Base-by-base conservation (phyloP, 164 flowering plant species). In the Macadamia integrifolia region DNA sequence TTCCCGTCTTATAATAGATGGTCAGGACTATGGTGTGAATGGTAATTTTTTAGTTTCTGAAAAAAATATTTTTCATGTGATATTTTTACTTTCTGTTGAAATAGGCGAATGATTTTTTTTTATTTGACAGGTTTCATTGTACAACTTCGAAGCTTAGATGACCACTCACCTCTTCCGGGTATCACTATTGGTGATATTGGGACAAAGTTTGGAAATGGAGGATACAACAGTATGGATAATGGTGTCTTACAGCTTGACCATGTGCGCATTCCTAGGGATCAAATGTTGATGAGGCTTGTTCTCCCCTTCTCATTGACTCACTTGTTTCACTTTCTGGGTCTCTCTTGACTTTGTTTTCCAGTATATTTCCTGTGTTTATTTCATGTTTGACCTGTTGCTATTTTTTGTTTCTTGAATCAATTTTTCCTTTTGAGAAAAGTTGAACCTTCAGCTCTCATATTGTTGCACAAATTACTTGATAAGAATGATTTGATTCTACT, bases 171-270 rank as follows among this genome's bases (percentile, higher is more conserved):
- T 73, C 95, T 92, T 71, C 93, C 95, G 3, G 96, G 97, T 46
- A 86, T 95, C 49, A 92, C 97, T 0, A 66, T 95, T 71, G 99
- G 95, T 72, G 99, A 95, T 80, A 88, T 95, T 76, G 99, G 99
- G 55, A 85, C 78, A 86, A 95, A 95, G 76, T 95, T 95, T 83
- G 99, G 99, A 71, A 95, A 80, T 87, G 98, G 93, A 64, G 97
- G 94, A 48, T 92, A 89, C 78, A 95, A 95, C 74, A 81, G 86
- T 68, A 86, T 89, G 98, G 99, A 95, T 81, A 92, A 95, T 82
- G 97, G 99, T 40, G 88, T 95, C 56, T 62, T 92, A 53, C 78
- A 73, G 76, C 91, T 95, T 83, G 94, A 92, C 76, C 84, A 91
- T 80, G 91, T 92, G 58, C 91, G 93, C 64, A 91, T 95, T 15